Base-by-base conservation (phyloP, 805 yeast species). In the Blastobotrys mokoenaii region DNA sequence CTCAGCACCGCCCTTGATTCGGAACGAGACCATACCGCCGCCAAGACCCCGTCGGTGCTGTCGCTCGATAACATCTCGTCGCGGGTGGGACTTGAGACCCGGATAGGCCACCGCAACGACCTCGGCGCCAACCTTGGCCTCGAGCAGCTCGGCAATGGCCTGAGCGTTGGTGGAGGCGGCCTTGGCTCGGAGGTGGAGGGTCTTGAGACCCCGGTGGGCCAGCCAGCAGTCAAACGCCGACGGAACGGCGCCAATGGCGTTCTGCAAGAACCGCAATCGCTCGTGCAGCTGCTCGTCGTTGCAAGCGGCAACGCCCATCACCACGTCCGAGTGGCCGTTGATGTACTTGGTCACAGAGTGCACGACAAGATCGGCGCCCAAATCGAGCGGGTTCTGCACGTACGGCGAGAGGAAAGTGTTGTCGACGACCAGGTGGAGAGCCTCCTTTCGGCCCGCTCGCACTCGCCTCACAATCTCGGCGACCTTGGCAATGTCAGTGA, bases 271-370 rank as follows among this genome's bases (percentile, higher is more conserved):
- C 50, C 84, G 73, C 66, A 80, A 73, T 59, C 72, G 70, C 55
- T 79, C 79, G 67, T 77, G 77, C 57, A 83, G 67, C 42, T 60
- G 70, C 46, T 74, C 79, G 56, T 66, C 64, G 71, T 79, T 83
- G 53, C 86, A 77, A 44, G 84, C 87, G 50, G 84, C 76, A 45
- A 84, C 80, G 57, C 96, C 96, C 71, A 85, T 76, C 43, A 86
- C 93, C 17, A 86, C 95, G 61, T 86, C 95, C 20, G 94, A 84
- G 69, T 86, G 96, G 53, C 96, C 96, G 61, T 85, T 86, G 67
- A 86, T 80, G 72, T 84, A 87, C 67, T 86, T 86, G 60, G 96
- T 84, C 50, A 85, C 94, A 14, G 93, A 83, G 69, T 86, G 95
- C 38, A 84, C 82, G 41, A 86, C 94, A 50, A 85, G 76, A 60